phyloP scores from a whole-genome alignment of 768 basidiomycete genomes.

The Rhodotorula paludigena region DNA sequence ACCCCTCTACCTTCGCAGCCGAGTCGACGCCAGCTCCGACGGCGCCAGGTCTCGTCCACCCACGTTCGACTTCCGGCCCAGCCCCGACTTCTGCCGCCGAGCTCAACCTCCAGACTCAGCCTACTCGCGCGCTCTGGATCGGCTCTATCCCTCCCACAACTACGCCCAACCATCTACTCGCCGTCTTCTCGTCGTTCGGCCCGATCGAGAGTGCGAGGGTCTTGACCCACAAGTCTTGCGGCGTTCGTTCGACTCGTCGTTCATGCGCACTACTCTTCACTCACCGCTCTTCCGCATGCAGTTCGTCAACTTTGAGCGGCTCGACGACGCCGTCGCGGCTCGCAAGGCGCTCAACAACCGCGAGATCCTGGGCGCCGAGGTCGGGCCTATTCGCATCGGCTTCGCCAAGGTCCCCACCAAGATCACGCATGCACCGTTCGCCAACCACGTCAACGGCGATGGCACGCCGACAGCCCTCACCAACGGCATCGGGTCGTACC shows the following conservation, averaged over 20 bases:
- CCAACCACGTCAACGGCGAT: neutral
- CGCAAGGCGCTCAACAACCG: conserved; percentile 92
- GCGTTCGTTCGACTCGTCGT: conserved; percentile 44
- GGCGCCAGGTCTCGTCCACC: conserved; percentile 28
- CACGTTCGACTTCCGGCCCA: conserved; percentile 23
- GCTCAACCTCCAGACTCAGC: conserved; percentile 69
- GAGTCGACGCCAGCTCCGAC: conserved; percentile 25
- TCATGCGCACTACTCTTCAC: conserved; percentile 48
- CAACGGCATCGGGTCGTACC: conserved; percentile 25
- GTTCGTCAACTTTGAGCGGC: conserved; percentile 88
- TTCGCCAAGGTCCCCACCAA: conserved; percentile 91
- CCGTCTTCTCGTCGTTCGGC: conserved; percentile 94
- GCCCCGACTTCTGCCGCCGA: conserved; percentile 41
- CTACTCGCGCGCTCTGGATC: conserved; percentile 94
- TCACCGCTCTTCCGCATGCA: neutral
- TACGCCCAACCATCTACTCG: conserved; percentile 86
- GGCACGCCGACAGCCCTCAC: neutral
- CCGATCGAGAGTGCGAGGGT: conserved; percentile 96
- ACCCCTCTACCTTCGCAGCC: neutral
- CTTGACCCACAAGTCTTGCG: conserved; percentile 94
- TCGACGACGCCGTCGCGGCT: conserved; percentile 93
- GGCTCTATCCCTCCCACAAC: conserved; percentile 88
- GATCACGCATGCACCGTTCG: conserved; percentile 32
- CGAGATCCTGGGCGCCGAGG: conserved; percentile 90
- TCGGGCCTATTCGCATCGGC: conserved; percentile 93